Percentiles rank a stretch among this genome's conserved stretches.
Evolutionary conservation across 148 eudicot species (phyloP).

Genomic region (Arctostaphylos glauca): DNA sequence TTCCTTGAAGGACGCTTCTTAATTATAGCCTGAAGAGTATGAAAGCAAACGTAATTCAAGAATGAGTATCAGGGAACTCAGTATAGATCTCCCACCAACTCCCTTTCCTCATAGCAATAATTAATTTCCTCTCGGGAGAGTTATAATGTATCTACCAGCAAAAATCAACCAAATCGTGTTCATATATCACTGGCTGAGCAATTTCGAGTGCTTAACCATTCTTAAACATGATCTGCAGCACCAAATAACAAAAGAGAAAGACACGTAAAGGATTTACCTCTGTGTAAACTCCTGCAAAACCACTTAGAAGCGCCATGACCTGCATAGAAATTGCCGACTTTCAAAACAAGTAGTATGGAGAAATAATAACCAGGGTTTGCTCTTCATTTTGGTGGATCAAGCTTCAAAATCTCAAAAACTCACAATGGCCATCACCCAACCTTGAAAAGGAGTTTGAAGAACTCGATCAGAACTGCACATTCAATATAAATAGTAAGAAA

Average conservation of each 20-base stretch:
- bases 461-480: slow-evolving; percentile 84
- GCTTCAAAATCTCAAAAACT: slow-evolving; percentile 36
- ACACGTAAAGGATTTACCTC: slow-evolving; percentile 52
- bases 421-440: slow-evolving; percentile 98
- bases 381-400: neutral
- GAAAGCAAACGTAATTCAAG: slow-evolving; percentile 17
- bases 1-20: slow-evolving; percentile 95
- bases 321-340: slow-evolving; percentile 29
- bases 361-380: slow-evolving; percentile 10
- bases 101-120: neutral
- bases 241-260: slow-evolving; percentile 16
- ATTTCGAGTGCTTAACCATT: neutral
- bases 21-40: slow-evolving; percentile 72
- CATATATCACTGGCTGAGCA: neutral
- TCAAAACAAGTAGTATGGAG: neutral
- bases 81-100: slow-evolving; percentile 8
- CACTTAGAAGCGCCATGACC: slow-evolving; percentile 97
- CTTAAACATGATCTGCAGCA: slow-evolving; percentile 12
- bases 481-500: slow-evolving; percentile 17
- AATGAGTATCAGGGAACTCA: neutral
- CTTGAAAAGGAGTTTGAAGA: slow-evolving; percentile 84
- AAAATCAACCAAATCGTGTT: slow-evolving; percentile 8
- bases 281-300: slow-evolving; percentile 98
- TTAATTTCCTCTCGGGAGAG: neutral
- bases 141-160: neutral